Evolutionary conservation across 768 basidiomycete species (phyloP), one percentile per base, ranked within the genome.

Genomic region (Neoboletus magnificus): DNA sequence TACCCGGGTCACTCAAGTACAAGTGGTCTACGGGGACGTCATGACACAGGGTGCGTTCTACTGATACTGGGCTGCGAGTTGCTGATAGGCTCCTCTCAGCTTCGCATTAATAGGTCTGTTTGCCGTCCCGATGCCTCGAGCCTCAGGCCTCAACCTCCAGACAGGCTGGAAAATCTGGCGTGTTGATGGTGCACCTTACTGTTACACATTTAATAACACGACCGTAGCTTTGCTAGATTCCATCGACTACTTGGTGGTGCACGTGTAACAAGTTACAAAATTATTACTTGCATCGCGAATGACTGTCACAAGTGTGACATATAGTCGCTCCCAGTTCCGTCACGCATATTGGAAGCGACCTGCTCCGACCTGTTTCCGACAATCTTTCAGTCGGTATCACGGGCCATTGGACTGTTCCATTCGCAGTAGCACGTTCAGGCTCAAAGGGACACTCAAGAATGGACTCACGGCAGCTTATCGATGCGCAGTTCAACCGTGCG

Each of bases 401-500:
- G 12, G 13, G 15, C 50, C 18, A 18, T 23, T 42, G 33, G 13
- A 16, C 13, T 13, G 16, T 7, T 20, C 20, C 39, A 29, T 50
- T 22, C 40, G 40, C 29, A 27, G 52, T 54, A 39, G 33, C 13
- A 32, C 45, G 15, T 36, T 22, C 35, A 23, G 35, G 8, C 6
- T 37, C 45, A 41, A 36, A 32, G 4, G 20, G 22, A 5, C 22
- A 33, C 25, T 29, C 33, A 45, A 48, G 42, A 58, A 87, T 88
- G 87, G 78, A 83, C 52, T 82, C 86, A 25, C 79, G 75, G 43
- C 78, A 81, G 66, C 80, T 86, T 60, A 86, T 91, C 60, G 86
- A 91, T 61, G 81, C 82, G 47, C 93, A 95, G 71, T 98, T 98
- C 72, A 85, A 93, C 76, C 83, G 94, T 29, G 93, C 95, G 4